These are phyloP conservation scores for Dendrobium huoshanense DNA, from an alignment of 106 monocot species.

Conservation along the genomic window DNA sequence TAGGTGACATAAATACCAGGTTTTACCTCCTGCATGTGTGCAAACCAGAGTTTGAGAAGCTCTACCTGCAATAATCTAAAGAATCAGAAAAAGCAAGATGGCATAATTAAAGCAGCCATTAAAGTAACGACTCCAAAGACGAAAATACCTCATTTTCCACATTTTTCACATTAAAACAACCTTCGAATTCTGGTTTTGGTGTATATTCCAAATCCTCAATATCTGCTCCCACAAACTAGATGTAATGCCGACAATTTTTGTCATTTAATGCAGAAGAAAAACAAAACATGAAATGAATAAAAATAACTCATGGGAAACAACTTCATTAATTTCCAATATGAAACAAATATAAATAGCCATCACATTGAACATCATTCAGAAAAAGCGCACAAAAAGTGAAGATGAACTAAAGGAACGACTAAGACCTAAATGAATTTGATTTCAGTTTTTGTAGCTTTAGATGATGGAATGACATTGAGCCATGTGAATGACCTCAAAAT, in stretches of 20 bases:
- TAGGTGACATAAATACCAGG: slow-evolving; percentile 99
- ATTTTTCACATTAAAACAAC: slow-evolving; percentile 83
- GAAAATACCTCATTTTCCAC: slow-evolving; percentile 78
- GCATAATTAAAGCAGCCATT: neutral
- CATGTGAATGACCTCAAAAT: neutral
- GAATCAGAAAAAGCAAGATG: slow-evolving; percentile 3
- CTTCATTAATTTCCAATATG: neutral
- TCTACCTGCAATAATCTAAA: slow-evolving; percentile 45
- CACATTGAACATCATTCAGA: neutral
- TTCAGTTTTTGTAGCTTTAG: neutral
- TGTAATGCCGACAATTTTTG: neutral
- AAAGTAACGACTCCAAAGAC: neutral
- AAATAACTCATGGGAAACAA: neutral
- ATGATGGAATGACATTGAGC: neutral
- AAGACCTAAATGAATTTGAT: neutral
- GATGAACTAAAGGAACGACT: neutral
- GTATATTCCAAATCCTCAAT: slow-evolving; percentile 99
- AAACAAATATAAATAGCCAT: neutral
- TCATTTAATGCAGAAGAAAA: neutral
- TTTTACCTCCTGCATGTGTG: slow-evolving; percentile 88
- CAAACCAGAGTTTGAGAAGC: slow-evolving; percentile 82
- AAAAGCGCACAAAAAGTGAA: neutral
- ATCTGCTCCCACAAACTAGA: slow-evolving; percentile 89
- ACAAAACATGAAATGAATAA: neutral
- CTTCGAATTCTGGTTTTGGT: slow-evolving; percentile 98